phyloP scores from a whole-genome alignment of 331 rosid species.

The Phaseolus coccineus region DNA sequence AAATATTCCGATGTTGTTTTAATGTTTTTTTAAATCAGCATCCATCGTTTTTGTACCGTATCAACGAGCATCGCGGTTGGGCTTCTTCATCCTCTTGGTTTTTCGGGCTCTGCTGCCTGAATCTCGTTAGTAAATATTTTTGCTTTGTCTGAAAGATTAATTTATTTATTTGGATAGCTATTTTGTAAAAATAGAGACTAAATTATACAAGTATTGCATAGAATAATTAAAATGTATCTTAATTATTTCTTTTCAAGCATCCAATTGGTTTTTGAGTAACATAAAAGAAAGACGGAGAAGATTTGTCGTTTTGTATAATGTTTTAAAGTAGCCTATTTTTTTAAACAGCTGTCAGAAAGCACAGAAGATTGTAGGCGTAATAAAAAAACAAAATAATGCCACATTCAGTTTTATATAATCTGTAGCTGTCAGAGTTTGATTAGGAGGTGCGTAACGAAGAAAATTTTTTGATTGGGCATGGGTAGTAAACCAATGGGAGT shows the following conservation, averaged over 20 bases:
- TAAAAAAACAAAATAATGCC: neutral
- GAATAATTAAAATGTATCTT: neutral
- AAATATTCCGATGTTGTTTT: too few relatives aligned
- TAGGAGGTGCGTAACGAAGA: neutral
- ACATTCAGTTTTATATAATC: neutral
- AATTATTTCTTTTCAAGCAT: neutral
- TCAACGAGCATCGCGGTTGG: too few relatives aligned
- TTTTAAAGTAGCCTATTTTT: neutral
- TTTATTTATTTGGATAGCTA: neutral
- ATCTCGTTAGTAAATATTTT: neutral
- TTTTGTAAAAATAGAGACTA: neutral
- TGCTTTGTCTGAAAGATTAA: neutral
- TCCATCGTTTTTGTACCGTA: too few relatives aligned
- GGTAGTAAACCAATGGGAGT: slow-evolving; percentile 20
- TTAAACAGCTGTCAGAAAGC: neutral
- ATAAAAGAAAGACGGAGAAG: neutral
- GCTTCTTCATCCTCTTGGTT: neutral
- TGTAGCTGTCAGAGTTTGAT: neutral
- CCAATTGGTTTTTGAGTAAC: neutral
- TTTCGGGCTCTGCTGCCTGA: neutral
- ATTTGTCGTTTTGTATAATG: neutral
- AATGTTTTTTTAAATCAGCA: too few relatives aligned
- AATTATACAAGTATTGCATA: neutral
- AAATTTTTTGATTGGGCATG: slow-evolving; percentile 27
- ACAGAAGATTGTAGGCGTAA: slow-evolving; percentile 1